These are phyloP conservation scores for Venturia oleaginea DNA, from an alignment of 2,329 filamentous ascomycete species.

Conservation along the genomic window DNA sequence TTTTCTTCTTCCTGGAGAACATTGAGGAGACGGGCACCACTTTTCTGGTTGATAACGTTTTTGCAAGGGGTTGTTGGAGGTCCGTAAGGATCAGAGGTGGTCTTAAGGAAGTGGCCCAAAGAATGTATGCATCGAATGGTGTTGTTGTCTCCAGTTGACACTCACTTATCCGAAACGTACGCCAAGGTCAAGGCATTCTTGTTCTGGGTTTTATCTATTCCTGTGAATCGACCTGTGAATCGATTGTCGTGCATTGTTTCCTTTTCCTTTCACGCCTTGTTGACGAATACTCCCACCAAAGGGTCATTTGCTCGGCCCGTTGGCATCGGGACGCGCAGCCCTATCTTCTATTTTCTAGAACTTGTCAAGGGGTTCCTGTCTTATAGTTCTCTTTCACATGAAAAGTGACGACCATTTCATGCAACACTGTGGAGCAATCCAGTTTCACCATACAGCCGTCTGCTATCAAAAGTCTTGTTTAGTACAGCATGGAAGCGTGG, in stretches of 20 bases:
- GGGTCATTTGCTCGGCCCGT: not conserved
- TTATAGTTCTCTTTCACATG: not conserved
- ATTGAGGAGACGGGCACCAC: not conserved
- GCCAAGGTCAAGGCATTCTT: not conserved
- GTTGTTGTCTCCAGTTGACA: not conserved
- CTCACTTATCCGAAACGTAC: not conserved
- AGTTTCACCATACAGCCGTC: not conserved
- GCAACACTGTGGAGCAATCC: not conserved
- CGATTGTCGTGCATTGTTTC: not conserved
- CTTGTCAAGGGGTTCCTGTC: not conserved
- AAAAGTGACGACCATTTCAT: not conserved
- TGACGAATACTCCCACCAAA: not conserved
- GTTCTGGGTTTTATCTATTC: not conserved
- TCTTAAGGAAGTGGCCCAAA: not conserved
- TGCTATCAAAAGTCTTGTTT: not conserved
- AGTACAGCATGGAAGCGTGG: too few species aligned
- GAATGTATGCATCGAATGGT: not conserved
- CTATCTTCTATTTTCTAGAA: not conserved
- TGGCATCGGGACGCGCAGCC: not conserved
- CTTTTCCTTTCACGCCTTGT: not conserved
- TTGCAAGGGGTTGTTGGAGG: not conserved
- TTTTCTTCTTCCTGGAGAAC: constrained; percentile 6
- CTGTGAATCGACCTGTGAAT: too few species aligned
- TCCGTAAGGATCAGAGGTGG: not conserved
- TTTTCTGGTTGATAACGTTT: not conserved